Evolutionary conservation across 257 asterid genomes (phyloP).

Genomic region (Solanum habrochaites): DNA sequence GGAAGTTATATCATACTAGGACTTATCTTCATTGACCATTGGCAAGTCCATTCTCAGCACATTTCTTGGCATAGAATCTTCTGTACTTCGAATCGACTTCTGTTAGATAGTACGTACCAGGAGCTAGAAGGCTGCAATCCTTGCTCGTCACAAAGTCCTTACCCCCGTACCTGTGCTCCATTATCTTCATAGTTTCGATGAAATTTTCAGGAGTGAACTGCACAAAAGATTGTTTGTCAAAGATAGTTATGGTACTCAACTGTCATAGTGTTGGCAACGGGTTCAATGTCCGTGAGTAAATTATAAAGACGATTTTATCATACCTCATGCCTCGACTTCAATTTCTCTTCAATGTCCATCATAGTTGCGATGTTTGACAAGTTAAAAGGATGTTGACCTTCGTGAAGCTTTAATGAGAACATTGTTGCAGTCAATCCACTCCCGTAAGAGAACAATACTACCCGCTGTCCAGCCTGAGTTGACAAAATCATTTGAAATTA

Average conservation of each 20-base stretch:
- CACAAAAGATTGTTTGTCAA: neutral
- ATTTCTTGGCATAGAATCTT: slow-evolving; percentile 72
- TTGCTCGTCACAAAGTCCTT: slow-evolving; percentile 78
- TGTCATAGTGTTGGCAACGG: neutral
- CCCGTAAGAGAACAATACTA: slow-evolving; percentile 83
- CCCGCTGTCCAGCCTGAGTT: slow-evolving; percentile 75
- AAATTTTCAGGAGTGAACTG: slow-evolving; percentile 87
- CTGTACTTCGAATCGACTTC: slow-evolving; percentile 93
- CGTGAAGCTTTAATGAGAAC: slow-evolving; percentile 72
- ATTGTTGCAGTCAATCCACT: slow-evolving; percentile 86
- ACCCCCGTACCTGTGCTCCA: slow-evolving; percentile 98
- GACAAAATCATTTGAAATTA: neutral
- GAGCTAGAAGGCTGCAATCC: slow-evolving; percentile 78
- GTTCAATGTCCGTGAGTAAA: neutral
- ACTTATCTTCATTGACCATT: slow-evolving; percentile 56
- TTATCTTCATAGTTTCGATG: slow-evolving; percentile 67
- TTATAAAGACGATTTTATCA: neutral
- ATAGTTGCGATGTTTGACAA: slow-evolving; percentile 63
- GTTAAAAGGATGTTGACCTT: slow-evolving; percentile 78
- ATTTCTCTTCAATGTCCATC: slow-evolving; percentile 65
- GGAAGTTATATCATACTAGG: neutral
- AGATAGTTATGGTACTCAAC: neutral
- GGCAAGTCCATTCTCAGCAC: slow-evolving; percentile 45
- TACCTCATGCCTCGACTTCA: slow-evolving; percentile 91
- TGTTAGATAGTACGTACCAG: slow-evolving; percentile 83